phyloP scores from a whole-genome alignment of 495 filamentous ascomycete species.

The Cenococcum geophilum region DNA sequence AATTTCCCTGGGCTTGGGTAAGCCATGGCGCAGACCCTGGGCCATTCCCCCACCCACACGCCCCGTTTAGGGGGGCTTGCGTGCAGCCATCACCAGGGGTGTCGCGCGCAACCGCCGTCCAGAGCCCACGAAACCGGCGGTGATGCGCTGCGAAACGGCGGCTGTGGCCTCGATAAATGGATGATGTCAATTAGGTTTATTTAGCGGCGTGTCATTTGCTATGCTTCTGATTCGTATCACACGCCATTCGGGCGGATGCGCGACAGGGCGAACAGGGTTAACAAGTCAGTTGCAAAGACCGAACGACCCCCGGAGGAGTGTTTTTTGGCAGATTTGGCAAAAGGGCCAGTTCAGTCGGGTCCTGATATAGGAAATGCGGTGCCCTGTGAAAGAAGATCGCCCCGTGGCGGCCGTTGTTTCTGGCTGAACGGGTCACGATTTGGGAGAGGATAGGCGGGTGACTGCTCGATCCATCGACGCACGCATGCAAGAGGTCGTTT shows the following conservation, averaged over 20 bases:
- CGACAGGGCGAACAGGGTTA: too few relatives aligned
- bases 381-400: background rate
- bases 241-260: background rate
- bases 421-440: background rate
- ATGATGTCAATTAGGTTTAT: background rate
- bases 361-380: background rate
- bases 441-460: slow-evolving; percentile 15
- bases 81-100: background rate
- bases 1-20: slow-evolving; percentile 2
- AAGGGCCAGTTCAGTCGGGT: background rate
- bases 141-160: background rate
- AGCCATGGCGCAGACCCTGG: too few relatives aligned
- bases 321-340: background rate
- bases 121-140: background rate
- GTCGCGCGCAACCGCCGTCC: background rate
- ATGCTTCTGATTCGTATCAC: slow-evolving; percentile 9
- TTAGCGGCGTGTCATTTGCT: background rate
- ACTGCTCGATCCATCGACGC: slow-evolving; percentile 10
- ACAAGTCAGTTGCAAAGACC: too few relatives aligned
- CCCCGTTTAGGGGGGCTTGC: background rate
- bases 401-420: background rate
- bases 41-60: background rate
- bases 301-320: too few relatives aligned
- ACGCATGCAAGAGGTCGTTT: slow-evolving; percentile 22
- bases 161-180: background rate